Evolutionary conservation across 2,329 filamentous ascomycete genomes (phyloP), one percentile per base, ranked within the genome.

Genomic region (Myriosclerotinia duriaeana): DNA sequence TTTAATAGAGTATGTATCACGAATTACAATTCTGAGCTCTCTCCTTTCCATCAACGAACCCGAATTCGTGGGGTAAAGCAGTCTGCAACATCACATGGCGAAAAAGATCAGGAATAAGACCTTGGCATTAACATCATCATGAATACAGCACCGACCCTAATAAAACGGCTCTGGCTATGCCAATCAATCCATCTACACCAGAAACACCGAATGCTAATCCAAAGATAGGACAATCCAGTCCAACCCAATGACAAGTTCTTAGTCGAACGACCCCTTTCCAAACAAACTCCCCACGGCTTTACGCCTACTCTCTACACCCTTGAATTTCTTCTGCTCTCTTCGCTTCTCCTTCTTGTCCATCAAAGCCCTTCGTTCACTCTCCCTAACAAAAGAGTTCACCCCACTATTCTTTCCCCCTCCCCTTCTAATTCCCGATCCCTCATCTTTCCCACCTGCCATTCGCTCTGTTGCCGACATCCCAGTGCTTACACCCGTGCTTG

Each of bases 361-460:
- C 68, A 80, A 81, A 17, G 84, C 84, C 61, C 80, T 78, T 64
- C 84, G 79, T 75, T 88, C 86, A 63, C 78, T 86, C 77, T 87
- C 85, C 38, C 85, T 78, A 11, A 84, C 84, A 66, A 88, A 85
- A 68, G 82, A 85, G 72, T 85, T 84, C 67, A 89, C 79, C 26
- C 86, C 86, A 38, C 84, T 87, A 72, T 80, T 80, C 80, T 86
- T 87, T 65, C 84, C 81, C 2, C 85, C 85, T 11, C 80, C 84
- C 78, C 85, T 87, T 76, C 84, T 86, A 66, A 88, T 81, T 66
- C 78, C 80, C 8, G 82, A 80, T n/a, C 81, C 81, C 46, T 80
- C 80, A 58, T 79, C 79, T 54, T 63, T 66, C 12, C 79, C 79
- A 26, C 78, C 77, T 60, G 71, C 74, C 71, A 72, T 74, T 17